Conservation (phyloP, 2,329 filamentous ascomycete genomes). For the Phyllosticta paracitricarpa region DNA sequence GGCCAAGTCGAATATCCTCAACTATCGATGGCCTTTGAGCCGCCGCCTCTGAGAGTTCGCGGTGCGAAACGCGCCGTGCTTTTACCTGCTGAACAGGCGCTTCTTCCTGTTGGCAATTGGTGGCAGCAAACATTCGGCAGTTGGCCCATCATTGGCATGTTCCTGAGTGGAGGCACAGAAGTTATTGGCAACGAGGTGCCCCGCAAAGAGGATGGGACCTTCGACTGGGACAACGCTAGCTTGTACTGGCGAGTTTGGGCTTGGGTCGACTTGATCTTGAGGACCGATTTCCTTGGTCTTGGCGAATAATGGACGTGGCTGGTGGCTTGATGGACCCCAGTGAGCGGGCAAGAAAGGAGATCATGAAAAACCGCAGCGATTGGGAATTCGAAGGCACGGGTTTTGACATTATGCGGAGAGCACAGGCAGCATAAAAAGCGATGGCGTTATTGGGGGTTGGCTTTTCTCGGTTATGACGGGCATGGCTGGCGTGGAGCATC, state of each 20-base stretch:
- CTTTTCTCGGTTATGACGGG: not conserved
- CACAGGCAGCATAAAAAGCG: not conserved
- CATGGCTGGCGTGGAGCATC: not conserved
- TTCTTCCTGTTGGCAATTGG: conserved; percentile 33
- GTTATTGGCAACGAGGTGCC: conserved; percentile 71
- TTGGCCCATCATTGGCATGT: conserved; percentile 42
- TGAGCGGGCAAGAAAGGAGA: not conserved
- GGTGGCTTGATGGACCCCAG: not conserved
- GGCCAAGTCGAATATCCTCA: conserved; percentile 11
- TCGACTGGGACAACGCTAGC: conserved; percentile 61
- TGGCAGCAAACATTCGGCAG: conserved; percentile 33
- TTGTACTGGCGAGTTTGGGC: conserved; percentile 53
- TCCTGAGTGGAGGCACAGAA: conserved; percentile 36
- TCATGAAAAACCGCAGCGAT: not conserved
- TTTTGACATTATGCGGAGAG: not conserved
- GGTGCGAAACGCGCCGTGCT: conserved; percentile 31
- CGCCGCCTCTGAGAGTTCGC: conserved; percentile 23
- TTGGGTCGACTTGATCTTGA: conserved; percentile 45
- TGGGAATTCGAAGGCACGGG: not conserved
- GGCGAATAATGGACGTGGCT: conserved; percentile 35
- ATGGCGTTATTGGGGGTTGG: not conserved
- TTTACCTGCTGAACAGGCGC: conserved; percentile 35
- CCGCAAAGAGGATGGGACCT: conserved; percentile 60
- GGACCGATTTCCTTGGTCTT: conserved; percentile 52
- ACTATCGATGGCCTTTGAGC: conserved; percentile 13